These are phyloP conservation scores for Escallonia rubra DNA, from an alignment of 129 eudicot species.

Conservation along the genomic window DNA sequence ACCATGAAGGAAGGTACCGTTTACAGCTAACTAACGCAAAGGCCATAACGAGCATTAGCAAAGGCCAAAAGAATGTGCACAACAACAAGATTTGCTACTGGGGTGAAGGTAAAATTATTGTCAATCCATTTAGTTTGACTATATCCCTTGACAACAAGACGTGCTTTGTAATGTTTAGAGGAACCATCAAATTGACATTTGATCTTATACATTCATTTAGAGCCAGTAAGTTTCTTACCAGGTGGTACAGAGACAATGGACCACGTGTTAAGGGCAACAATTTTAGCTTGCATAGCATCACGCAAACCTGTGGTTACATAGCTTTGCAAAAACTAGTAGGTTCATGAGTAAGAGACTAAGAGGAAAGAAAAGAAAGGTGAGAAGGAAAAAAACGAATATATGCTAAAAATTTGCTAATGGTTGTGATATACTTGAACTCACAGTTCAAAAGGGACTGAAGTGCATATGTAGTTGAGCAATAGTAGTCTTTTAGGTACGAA, in stretches of 20 bases:
- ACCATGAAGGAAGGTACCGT: background rate
- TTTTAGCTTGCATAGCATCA: background rate
- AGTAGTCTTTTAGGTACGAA: too few relatives aligned
- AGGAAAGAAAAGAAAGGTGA: background rate
- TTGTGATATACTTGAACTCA: too few relatives aligned
- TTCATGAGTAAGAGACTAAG: background rate
- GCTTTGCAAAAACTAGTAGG: background rate
- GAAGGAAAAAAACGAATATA: background rate
- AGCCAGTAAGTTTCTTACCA: background rate
- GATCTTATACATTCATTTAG: slow-evolving; percentile 3
- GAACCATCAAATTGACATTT: background rate
- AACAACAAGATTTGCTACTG: background rate
- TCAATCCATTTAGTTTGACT: slow-evolving; percentile 1
- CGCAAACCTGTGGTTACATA: background rate
- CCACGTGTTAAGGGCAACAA: slow-evolving; percentile 6
- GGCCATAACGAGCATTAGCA: background rate
- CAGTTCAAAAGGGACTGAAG: too few relatives aligned
- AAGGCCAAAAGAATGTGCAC: background rate
- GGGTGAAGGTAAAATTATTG: background rate
- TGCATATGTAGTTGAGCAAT: too few relatives aligned
- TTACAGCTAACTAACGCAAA: background rate
- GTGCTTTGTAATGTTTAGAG: too few relatives aligned
- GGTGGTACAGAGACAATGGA: background rate
- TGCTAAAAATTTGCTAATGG: too few relatives aligned
- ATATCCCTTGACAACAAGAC: too few relatives aligned